These are phyloP conservation scores for Globisporangium cederbergense DNA, from an alignment of 352 stramenopile species.

Conservation along the genomic window DNA sequence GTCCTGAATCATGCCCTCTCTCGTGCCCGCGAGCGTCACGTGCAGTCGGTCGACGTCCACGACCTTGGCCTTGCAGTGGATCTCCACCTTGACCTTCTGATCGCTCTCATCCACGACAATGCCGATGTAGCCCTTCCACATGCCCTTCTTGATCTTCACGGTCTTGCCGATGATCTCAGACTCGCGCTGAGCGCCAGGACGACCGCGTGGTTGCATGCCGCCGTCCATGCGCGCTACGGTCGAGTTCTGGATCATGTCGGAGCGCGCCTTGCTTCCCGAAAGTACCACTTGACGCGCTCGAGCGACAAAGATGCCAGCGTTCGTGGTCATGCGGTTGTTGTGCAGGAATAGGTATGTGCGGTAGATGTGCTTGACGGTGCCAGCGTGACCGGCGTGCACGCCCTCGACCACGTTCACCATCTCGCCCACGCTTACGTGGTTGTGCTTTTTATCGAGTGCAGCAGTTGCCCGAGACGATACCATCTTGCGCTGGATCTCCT, in stretches of 20 bases:
- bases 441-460: conserved; percentile 87
- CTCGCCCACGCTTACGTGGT: conserved; percentile 86
- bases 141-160: conserved; percentile 89
- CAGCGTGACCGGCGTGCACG: conserved; percentile 73
- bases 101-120: conserved; percentile 89
- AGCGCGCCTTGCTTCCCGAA: conserved; percentile 83
- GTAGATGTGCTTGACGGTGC: conserved; percentile 91
- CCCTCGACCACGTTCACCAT: conserved; percentile 90
- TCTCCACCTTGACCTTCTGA: conserved; percentile 90
- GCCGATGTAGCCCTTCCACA: conserved; percentile 91
- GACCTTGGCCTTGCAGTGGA: conserved; percentile 88
- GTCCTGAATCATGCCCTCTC: conserved; percentile 74
- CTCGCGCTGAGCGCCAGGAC: conserved; percentile 41
- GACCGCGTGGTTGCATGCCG: conserved; percentile 33
- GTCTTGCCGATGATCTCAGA: conserved; percentile 86
- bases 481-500: conserved; percentile 89
- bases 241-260: conserved; percentile 85
- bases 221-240: conserved; percentile 64
- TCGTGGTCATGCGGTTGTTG: conserved; percentile 88
- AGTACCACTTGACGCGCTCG: conserved; percentile 78
- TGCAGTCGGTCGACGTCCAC: conserved; percentile 84
- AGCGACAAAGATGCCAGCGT: conserved; percentile 88
- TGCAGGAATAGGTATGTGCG: conserved; percentile 87
- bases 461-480: conserved; percentile 77
- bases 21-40: conserved; percentile 70